Conservation (phyloP, 2,329 filamentous ascomycete species). For the Scytalidium lignicola region DNA sequence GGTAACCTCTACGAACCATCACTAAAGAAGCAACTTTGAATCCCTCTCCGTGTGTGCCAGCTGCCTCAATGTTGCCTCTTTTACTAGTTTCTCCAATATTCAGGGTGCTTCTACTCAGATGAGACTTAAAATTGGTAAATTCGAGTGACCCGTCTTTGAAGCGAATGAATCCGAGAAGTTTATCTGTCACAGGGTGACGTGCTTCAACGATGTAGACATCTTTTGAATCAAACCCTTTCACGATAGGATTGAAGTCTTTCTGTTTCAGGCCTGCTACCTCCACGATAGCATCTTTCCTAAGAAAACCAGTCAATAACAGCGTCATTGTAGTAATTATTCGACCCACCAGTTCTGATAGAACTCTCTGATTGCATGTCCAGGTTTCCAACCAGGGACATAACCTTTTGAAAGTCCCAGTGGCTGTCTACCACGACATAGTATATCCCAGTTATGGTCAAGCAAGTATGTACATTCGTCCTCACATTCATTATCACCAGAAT, state of each 20-base stretch:
- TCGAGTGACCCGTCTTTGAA: conserved; percentile 17
- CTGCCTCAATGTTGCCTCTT: conserved; percentile 3
- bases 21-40: conserved; percentile 24
- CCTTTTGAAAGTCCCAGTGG: conserved; percentile 1
- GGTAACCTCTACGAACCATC: conserved; percentile 18
- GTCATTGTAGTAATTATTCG: not conserved
- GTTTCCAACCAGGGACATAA: conserved; percentile 8
- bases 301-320: not conserved
- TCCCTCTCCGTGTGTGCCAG: conserved; percentile 24
- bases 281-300: conserved; percentile 13
- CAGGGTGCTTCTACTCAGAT: conserved; percentile 9
- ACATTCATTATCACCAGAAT: not conserved
- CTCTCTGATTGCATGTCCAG: conserved; percentile 11
- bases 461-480: not conserved
- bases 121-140: conserved; percentile 20
- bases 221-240: conserved; percentile 1
- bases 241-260: conserved; percentile 1
- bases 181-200: not conserved
- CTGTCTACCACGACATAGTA: conserved; percentile 2
- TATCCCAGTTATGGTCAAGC: not conserved
- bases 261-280: conserved; percentile 1
- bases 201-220: conserved; percentile 5
- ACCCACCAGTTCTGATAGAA: conserved; percentile 16
- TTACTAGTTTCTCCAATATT: conserved; percentile 14
- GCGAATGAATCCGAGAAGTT: conserved; percentile 18